A percentile compares a stretch with the other conserved stretches of the same genome.
Conservation (phyloP, 148 eudicot species). For the Salicornia ramosissima region DNA sequence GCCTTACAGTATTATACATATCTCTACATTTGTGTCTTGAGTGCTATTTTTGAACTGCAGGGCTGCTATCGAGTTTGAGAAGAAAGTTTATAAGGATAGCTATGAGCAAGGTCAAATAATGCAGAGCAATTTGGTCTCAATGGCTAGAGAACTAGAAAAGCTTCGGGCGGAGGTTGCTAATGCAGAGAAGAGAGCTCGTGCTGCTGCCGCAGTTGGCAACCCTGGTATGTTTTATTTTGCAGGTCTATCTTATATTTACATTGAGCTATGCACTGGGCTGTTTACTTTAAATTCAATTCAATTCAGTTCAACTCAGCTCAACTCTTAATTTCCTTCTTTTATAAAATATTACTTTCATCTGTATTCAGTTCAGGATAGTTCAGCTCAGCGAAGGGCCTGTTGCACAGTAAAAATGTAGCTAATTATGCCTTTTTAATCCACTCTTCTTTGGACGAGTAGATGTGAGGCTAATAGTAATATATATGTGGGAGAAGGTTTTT, state of each 20-base stretch:
- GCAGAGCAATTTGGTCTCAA: conserved; percentile 75
- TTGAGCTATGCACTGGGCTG: not conserved
- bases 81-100: conserved; percentile 87
- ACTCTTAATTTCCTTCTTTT: too few relatives aligned
- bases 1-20: not conserved
- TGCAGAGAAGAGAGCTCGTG: conserved; percentile 87
- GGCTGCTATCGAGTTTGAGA: conserved; percentile 91
- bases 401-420: not conserved
- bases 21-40: not conserved
- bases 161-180: conserved; percentile 95
- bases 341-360: too few relatives aligned
- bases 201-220: conserved; percentile 64
- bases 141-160: conserved; percentile 92
- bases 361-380: too few relatives aligned
- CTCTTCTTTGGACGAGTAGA: not conserved
- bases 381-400: too few relatives aligned
- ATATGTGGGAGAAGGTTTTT: not conserved
- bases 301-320: too few relatives aligned
- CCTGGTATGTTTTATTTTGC: conserved; percentile 41
- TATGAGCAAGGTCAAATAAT: conserved; percentile 83
- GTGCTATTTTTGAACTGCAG: conserved; percentile 30
- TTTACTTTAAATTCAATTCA: too few relatives aligned
- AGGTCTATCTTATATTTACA: not conserved
- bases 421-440: not conserved
- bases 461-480: not conserved